phyloP scores from a whole-genome alignment of 2,329 filamentous ascomycete species.

The Cercospora sp. region DNA sequence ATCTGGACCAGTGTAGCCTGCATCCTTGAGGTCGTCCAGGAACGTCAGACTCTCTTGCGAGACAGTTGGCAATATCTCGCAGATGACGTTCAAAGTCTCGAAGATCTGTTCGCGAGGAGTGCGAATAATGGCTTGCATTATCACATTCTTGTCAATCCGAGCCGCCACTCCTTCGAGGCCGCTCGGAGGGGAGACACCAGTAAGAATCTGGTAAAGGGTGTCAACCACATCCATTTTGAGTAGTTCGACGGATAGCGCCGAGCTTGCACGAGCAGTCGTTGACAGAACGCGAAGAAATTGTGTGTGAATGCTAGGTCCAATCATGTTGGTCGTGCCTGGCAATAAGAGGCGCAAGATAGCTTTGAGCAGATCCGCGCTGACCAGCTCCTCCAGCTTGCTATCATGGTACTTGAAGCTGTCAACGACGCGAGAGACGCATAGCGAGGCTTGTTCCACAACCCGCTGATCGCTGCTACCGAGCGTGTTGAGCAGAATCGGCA shows the following conservation, averaged over 20 bases:
- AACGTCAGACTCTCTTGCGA: conserved; percentile 58
- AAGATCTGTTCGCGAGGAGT: conserved; percentile 93
- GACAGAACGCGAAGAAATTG: conserved; percentile 91
- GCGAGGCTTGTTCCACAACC: conserved; percentile 92
- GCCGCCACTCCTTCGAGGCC: conserved; percentile 74
- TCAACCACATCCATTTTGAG: conserved; percentile 97
- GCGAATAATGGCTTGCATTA: conserved; percentile 98
- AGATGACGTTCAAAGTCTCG: conserved; percentile 95
- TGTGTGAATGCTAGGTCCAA: conserved; percentile 91
- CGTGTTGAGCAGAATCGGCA: conserved; percentile 91
- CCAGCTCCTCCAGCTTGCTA: conserved; percentile 84
- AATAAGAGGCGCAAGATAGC: conserved; percentile 84
- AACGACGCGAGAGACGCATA: conserved; percentile 92
- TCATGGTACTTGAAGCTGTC: conserved; percentile 94
- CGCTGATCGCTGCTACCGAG: conserved; percentile 90
- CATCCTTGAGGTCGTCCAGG: conserved; percentile 52
- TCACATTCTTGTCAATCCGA: conserved; percentile 92
- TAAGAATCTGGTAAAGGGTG: conserved; percentile 94
- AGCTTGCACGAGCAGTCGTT: conserved; percentile 86
- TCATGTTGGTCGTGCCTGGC: conserved; percentile 92
- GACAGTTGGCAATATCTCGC: conserved; percentile 81
- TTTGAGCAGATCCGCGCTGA: conserved; percentile 81
- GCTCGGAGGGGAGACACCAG: conserved; percentile 85
- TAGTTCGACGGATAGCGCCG: conserved; percentile 80
- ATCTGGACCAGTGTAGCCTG: conserved; percentile 51